phyloP scores from a whole-genome alignment of 2,329 filamentous ascomycete genomes.

The Xylariaceae sp. region DNA sequence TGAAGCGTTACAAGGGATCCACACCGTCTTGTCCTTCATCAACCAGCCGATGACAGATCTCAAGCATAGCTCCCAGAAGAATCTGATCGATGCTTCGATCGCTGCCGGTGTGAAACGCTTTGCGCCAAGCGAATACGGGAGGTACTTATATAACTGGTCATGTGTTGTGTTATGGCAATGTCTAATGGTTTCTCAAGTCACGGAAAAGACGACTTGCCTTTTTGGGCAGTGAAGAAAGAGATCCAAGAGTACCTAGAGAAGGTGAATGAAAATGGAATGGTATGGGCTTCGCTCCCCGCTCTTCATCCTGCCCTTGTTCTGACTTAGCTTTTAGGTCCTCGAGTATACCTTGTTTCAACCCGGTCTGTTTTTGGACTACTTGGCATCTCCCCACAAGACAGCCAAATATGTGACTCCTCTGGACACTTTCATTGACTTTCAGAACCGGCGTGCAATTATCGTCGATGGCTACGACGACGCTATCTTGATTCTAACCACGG shows the following conservation, averaged over 20 bases:
- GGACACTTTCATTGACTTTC: conserved; percentile 44
- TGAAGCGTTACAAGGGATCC: conserved; percentile 45
- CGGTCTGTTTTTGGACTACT: conserved; percentile 57
- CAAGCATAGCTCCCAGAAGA: conserved; percentile 49
- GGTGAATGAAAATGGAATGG: conserved; percentile 52
- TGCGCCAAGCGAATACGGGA: conserved; percentile 61
- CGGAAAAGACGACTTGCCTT: conserved; percentile 43
- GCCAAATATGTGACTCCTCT: conserved; percentile 47
- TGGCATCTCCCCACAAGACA: conserved; percentile 52
- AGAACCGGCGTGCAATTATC: conserved; percentile 45
- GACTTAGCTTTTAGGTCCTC: conserved; percentile 44
- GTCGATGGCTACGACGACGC: conserved; percentile 47
- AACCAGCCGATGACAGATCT: conserved; percentile 38
- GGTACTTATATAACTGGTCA: conserved; percentile 37
- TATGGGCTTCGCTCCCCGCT: conserved; percentile 29
- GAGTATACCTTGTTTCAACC: conserved; percentile 61
- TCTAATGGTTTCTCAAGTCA: conserved; percentile 28
- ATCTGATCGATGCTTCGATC: conserved; percentile 62
- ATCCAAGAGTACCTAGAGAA: conserved; percentile 53
- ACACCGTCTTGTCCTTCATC: conserved; percentile 59
- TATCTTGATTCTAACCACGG: conserved; percentile 47
- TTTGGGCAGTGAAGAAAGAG: conserved; percentile 54
- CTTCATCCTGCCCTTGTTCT: too few relatives aligned
- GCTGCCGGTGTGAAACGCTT: conserved; percentile 63
- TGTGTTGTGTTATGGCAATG: neutral